Conservation (phyloP, 306 rosid species). For the Glycine tomentella region DNA sequence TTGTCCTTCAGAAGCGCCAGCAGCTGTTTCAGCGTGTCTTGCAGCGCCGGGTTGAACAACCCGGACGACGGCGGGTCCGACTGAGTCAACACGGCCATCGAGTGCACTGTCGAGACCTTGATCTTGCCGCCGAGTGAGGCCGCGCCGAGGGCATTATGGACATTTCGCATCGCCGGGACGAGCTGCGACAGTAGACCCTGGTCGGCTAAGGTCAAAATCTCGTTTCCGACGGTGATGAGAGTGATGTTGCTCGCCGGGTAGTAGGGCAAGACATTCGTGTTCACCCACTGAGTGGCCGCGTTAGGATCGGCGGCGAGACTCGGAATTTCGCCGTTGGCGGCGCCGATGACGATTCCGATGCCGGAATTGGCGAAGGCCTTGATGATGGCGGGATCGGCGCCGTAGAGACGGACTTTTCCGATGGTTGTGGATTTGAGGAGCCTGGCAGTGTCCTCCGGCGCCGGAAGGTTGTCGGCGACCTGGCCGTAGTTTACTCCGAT, state of each 20-base stretch:
- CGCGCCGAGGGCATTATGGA: slow-evolving; percentile 69
- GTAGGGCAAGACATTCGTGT: slow-evolving; percentile 68
- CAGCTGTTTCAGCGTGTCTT: slow-evolving; percentile 53
- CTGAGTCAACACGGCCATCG: slow-evolving; percentile 74
- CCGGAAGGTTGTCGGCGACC: slow-evolving; percentile 76
- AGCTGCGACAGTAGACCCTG: slow-evolving; percentile 64
- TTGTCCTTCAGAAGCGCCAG: slow-evolving; percentile 68
- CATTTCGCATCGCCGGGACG: slow-evolving; percentile 79
- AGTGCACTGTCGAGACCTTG: slow-evolving; percentile 81
- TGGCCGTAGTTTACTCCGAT: slow-evolving; percentile 92
- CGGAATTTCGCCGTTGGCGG: slow-evolving; percentile 72
- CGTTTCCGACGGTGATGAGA: slow-evolving; percentile 84
- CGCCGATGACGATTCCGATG: slow-evolving; percentile 66
- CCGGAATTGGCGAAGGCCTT: slow-evolving; percentile 73
- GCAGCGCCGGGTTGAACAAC: slow-evolving; percentile 56
- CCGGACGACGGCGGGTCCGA: slow-evolving; percentile 95
- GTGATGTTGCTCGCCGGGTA: slow-evolving; percentile 73
- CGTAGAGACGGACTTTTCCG: slow-evolving; percentile 68
- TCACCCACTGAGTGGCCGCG: slow-evolving; percentile 75
- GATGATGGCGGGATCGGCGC: slow-evolving; percentile 71
- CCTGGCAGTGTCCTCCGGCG: slow-evolving; percentile 57
- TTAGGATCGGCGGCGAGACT: slow-evolving; percentile 71
- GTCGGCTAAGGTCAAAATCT: slow-evolving; percentile 68
- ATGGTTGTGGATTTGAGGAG: slow-evolving; percentile 77
- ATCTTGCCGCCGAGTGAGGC: slow-evolving; percentile 70